phyloP scores from a whole-genome alignment of 345 rosid species.

The Hibiscus trionum region DNA sequence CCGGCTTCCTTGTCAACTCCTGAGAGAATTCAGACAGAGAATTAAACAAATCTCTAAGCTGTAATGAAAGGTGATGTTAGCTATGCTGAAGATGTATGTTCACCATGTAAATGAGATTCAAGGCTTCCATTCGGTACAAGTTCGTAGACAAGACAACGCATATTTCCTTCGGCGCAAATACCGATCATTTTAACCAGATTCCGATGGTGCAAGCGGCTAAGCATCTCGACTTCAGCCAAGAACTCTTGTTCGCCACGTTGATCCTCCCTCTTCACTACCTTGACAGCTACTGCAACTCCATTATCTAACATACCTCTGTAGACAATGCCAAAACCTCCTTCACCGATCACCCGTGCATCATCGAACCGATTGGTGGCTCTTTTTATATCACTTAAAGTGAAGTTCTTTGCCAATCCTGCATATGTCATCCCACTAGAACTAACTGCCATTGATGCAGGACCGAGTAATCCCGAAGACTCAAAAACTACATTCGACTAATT shows the following conservation, averaged over 20 bases:
- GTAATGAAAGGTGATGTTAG: background rate
- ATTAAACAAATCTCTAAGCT: background rate
- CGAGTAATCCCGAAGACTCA: background rate
- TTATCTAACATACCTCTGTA: slow-evolving; percentile 45
- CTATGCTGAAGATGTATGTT: background rate
- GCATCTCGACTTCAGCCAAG: slow-evolving; percentile 78
- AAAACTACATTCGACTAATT: no score
- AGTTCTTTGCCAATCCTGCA: slow-evolving; percentile 46
- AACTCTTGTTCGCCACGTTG: slow-evolving; percentile 56
- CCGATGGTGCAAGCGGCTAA: slow-evolving; percentile 71
- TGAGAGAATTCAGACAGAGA: slow-evolving; percentile 10
- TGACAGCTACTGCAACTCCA: slow-evolving; percentile 61
- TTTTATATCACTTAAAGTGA: slow-evolving; percentile 39
- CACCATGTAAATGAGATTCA: slow-evolving; percentile 66
- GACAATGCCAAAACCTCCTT: slow-evolving; percentile 72
- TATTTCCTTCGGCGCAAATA: slow-evolving; percentile 39
- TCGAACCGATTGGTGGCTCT: slow-evolving; percentile 48
- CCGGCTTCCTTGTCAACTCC: slow-evolving; percentile 40
- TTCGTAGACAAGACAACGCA: slow-evolving; percentile 59
- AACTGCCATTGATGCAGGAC: slow-evolving; percentile 28
- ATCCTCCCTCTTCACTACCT: slow-evolving; percentile 56
- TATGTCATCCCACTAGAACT: slow-evolving; percentile 33
- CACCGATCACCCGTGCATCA: slow-evolving; percentile 45
- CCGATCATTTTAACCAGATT: slow-evolving; percentile 60
- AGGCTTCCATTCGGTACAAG: slow-evolving; percentile 68